Base-by-base conservation (phyloP, 306 rosid genomes). In the Mimosa bimucronata region DNA sequence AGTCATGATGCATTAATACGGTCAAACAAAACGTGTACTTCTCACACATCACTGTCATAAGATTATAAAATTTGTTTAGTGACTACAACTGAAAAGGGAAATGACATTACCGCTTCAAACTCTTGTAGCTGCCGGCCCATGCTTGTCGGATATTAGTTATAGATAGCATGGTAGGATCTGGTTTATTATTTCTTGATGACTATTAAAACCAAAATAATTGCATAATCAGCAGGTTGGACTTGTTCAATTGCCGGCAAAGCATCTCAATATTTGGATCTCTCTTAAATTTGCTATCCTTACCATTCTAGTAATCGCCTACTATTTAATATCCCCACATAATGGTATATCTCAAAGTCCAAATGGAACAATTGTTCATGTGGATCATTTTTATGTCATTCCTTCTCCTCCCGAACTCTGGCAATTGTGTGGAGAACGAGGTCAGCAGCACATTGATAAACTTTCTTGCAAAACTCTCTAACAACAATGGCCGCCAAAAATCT, bases 391-490 rank as follows among this genome's bases (percentile, higher is more conserved):
- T 80, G 79, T 71, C 90, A 28, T 52, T 84, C 64, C 70, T 80
- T 75, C 69, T 87, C 76, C 72, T 89, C 75, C 52, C 79, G 30
- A 77, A 74, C 41, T 77, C 23, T 44, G 57, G 83, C 13, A 60
- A 11, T 85, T 89, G 91, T 55, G 87, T 88, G 23, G 88, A 89
- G 41, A 80, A 87, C 73, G 90, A 83, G 78, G 84, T 85, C 14
- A 88, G 80, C 81, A 77, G 18, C 65, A 80, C 96, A 71, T 40
- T 91, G 45, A 80, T 89, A 45, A 77, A 67, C 71, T 90, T 94
- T 69, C 80, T 94, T 61, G 55, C 66, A 28, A 84, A 89, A 71
- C 86, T 94, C 76, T 62, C 87, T 2, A 81, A 78, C 65, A 18
- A 68, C 21, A 58, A 71, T 76, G 76, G 60, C 34, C 77, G 78